Conservation (phyloP, 768 basidiomycete species). For the Cystofilobasidium bisporidii region DNA sequence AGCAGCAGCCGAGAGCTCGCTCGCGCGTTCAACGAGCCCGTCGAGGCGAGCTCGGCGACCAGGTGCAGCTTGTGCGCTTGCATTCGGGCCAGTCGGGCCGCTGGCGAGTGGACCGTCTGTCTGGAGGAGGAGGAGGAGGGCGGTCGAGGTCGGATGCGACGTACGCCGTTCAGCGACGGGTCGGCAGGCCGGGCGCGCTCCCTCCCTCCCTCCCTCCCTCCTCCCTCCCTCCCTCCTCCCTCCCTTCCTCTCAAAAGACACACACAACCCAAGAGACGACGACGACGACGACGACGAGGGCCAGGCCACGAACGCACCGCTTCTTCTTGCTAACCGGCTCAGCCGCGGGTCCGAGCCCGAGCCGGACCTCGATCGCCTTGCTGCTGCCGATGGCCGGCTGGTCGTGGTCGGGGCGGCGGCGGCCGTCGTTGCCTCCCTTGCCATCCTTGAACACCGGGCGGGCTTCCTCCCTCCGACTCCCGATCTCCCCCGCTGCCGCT, state of each 20-base stretch:
- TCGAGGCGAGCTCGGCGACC: conserved; percentile 65
- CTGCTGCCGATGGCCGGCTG: no score
- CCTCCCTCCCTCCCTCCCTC: no score
- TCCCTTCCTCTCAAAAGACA: no score
- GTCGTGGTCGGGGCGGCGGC: no score
- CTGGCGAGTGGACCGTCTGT: conserved; percentile 37
- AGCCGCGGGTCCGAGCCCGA: conserved; percentile 9
- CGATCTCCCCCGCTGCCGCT: no score
- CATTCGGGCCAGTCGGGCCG: conserved; percentile 64
- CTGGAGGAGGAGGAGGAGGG: background rate
- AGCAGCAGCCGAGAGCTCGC: conserved; percentile 36
- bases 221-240: no score
- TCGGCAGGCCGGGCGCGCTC: no score
- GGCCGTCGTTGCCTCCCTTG: conserved; percentile 17
- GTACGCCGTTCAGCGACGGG: background rate
- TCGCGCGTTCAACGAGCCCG: conserved; percentile 67
- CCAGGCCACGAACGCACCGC: no score
- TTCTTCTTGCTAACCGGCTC: conserved; percentile 7
- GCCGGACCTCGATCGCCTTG: conserved; percentile 15
- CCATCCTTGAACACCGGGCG: conserved; percentile 18
- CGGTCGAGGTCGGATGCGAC: background rate
- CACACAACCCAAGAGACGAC: no score
- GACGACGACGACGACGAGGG: background rate
- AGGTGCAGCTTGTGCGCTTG: conserved; percentile 86
- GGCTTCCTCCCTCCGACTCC: no score